Conservation (phyloP, 345 rosid species). For the Dimocarpus longan region DNA sequence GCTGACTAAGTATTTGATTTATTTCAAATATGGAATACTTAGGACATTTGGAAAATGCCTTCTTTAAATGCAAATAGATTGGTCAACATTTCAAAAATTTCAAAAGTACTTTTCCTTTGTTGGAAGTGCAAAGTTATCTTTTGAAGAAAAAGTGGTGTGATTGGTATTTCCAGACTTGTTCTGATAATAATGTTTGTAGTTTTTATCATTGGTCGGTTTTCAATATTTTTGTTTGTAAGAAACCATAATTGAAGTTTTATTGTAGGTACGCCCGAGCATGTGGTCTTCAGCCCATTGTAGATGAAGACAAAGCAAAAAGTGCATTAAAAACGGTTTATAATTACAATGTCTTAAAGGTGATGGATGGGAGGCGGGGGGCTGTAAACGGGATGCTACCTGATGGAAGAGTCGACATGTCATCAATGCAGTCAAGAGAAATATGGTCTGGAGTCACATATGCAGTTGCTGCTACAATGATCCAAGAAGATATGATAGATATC, state of each 20-base stretch:
- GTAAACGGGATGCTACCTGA: slow-evolving; percentile 93
- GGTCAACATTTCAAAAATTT: neutral
- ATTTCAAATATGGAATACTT: neutral
- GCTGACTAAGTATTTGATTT: neutral
- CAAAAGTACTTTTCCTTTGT: neutral
- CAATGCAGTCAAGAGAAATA: slow-evolving; percentile 90
- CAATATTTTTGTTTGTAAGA: neutral
- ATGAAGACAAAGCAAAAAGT: slow-evolving; percentile 59
- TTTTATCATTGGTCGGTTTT: neutral
- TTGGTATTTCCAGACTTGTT: neutral
- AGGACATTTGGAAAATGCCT: neutral
- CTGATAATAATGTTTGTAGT: neutral
- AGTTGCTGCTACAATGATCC: slow-evolving; percentile 88
- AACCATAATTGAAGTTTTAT: neutral
- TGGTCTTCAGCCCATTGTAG: slow-evolving; percentile 76
- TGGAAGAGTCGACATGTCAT: slow-evolving; percentile 73
- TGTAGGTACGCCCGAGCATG: slow-evolving; percentile 86
- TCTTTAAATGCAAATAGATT: neutral
- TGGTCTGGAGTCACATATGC: slow-evolving; percentile 98
- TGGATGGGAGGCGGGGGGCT: slow-evolving; percentile 83
- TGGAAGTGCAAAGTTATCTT: neutral
- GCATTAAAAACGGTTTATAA: slow-evolving; percentile 77
- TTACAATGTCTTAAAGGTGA: slow-evolving; percentile 78
- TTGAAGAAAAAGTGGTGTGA: neutral
- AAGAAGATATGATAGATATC: slow-evolving; percentile 66